A percentile compares a stretch with the other conserved stretches of the same genome.
These are phyloP conservation scores for Blumeria graminis DNA, from an alignment of 2,329 filamentous ascomycete genomes.

Conservation along the genomic window DNA sequence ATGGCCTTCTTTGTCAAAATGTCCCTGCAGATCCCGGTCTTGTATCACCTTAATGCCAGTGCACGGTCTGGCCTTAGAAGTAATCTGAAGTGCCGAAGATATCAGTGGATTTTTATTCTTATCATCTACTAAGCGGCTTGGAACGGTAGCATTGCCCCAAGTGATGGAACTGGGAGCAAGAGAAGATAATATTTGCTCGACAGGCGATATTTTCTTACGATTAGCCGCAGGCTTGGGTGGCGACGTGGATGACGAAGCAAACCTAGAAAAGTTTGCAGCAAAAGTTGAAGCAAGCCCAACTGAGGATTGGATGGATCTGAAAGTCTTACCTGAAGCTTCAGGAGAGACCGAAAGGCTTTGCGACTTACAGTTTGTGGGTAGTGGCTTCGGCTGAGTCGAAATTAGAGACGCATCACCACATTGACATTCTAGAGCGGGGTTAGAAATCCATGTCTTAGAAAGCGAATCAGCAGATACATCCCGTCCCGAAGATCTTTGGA, in stretches of 20 bases:
- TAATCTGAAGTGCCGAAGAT: too few relatives aligned
- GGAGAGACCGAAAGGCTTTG: conserved; percentile 35
- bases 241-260: conserved; percentile 19
- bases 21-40: too few relatives aligned
- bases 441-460: conserved; percentile 26
- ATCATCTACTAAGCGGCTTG: conserved; percentile 17
- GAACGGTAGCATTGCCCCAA: conserved; percentile 17
- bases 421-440: conserved; percentile 31
- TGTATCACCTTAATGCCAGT: conserved; percentile 16
- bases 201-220: conserved; percentile 33
- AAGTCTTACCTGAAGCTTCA: conserved; percentile 19
- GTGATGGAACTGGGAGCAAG: conserved; percentile 21
- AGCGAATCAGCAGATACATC: conserved; percentile 33
- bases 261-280: conserved; percentile 26
- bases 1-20: conserved; percentile 37
- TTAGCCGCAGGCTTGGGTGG: conserved; percentile 21
- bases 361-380: conserved; percentile 23
- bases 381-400: conserved; percentile 22
- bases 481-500: conserved; percentile 29
- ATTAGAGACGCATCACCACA: conserved; percentile 33
- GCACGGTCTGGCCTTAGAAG: conserved; percentile 3
- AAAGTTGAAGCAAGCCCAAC: conserved; percentile 28
- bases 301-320: conserved; percentile 23
- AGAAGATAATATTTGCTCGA: conserved; percentile 32
- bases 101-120: background rate